Conservation (phyloP, 2,329 filamentous ascomycete genomes). For the Botrytis galanthina region DNA sequence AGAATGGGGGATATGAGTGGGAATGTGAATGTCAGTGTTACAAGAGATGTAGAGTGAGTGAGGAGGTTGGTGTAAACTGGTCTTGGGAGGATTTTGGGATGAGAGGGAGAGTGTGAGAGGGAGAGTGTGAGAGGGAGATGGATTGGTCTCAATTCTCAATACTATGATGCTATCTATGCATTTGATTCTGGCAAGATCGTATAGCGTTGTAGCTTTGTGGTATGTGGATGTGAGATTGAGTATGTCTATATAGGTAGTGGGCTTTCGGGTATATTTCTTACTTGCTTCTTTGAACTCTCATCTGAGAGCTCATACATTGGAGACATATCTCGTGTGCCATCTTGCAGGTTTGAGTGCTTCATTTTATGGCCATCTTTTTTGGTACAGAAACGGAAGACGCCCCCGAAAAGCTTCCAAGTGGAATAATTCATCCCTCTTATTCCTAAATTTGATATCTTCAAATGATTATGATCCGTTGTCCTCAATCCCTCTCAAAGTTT, state of each 20-base stretch:
- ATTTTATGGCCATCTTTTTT: background rate
- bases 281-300: background rate
- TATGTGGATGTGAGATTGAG: background rate
- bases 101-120: background rate
- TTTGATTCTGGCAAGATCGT: no score
- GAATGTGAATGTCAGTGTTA: background rate
- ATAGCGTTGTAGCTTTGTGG: background rate
- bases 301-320: background rate
- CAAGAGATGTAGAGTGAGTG: background rate
- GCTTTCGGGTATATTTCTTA: background rate
- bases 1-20: fast-evolving
- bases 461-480: background rate
- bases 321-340: background rate
- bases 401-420: no score
- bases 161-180: background rate
- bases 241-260: background rate
- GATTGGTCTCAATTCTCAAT: background rate
- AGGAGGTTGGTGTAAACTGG: background rate
- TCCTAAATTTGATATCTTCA: background rate
- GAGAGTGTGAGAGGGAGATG: no score
- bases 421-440: background rate
- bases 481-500: conserved; percentile 42
- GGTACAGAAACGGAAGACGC: background rate
- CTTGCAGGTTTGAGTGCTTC: background rate
- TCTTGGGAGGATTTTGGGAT: background rate